Percentiles rank a stretch among this genome's conserved stretches.
Evolutionary conservation across 2,329 filamentous ascomycete species (phyloP).

Genomic region (Colletotrichum orbiculare): DNA sequence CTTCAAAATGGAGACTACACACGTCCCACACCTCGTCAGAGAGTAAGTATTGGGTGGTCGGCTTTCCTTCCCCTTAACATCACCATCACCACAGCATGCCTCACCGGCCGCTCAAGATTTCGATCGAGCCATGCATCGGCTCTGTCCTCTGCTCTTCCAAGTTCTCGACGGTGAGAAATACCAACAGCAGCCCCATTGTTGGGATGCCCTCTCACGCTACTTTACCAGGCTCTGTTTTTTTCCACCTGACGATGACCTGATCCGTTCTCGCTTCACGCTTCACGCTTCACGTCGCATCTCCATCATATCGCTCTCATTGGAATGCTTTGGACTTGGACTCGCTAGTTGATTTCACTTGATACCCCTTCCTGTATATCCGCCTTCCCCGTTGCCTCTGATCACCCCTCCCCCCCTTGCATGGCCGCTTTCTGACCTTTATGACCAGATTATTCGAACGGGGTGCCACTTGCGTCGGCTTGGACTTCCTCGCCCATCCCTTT

Average conservation of each 20-base stretch:
- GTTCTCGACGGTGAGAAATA: constrained; percentile 76
- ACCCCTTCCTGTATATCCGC: constrained; percentile 69
- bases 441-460: constrained; percentile 91
- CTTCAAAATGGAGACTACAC: constrained; percentile 98
- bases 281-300: constrained; percentile 55
- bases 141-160: constrained; percentile 51
- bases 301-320: constrained; percentile 45
- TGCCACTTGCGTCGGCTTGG: constrained; percentile 84
- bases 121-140: constrained; percentile 42
- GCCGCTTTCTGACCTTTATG: constrained; percentile 43
- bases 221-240: constrained; percentile 70
- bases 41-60: constrained; percentile 89
- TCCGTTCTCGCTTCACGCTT: constrained; percentile 56
- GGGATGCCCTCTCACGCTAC: constrained; percentile 74
- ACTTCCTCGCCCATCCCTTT: constrained; percentile 94
- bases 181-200: constrained; percentile 68
- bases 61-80: constrained; percentile 76
- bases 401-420: constrained; percentile 38
- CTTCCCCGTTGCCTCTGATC: constrained; percentile 50
- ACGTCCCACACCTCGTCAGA: constrained; percentile 95
- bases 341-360: constrained; percentile 64
- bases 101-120: constrained; percentile 53
- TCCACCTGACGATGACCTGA: constrained; percentile 50
- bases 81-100: constrained; percentile 58
- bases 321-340: constrained; percentile 60